phyloP scores from a whole-genome alignment of 306 rosid species.

The Pterocarpus santalinus region DNA sequence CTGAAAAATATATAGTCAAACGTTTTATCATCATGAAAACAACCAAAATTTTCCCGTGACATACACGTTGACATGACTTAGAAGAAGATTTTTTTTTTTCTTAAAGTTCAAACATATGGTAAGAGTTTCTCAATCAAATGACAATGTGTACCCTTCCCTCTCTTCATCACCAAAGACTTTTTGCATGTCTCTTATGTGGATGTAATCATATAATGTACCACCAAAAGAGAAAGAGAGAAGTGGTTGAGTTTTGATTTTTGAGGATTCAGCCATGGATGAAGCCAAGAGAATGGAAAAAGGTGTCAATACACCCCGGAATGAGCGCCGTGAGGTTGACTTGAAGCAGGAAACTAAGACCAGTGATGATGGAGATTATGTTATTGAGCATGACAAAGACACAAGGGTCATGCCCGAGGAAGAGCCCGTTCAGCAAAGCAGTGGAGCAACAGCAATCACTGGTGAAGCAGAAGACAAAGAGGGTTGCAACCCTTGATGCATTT shows the following conservation, averaged over 20 bases:
- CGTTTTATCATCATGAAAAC: too few relatives aligned
- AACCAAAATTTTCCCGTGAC: background rate
- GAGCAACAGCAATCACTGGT: constrained; percentile 26
- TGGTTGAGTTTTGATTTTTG: background rate
- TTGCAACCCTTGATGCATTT: constrained; percentile 81
- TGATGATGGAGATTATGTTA: constrained; percentile 41
- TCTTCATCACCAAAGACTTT: constrained; percentile 19
- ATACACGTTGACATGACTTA: background rate
- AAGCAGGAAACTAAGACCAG: constrained; percentile 12
- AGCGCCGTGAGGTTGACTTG: background rate
- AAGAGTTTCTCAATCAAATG: background rate
- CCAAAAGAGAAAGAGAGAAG: background rate
- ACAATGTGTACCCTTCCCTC: constrained; percentile 38
- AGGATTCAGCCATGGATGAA: constrained; percentile 52
- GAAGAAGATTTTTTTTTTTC: background rate
- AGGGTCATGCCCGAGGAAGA: background rate
- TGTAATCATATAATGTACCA: background rate
- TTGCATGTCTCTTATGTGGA: constrained; percentile 6
- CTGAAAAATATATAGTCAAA: too few relatives aligned
- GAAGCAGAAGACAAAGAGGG: constrained; percentile 62
- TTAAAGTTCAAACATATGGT: too few relatives aligned
- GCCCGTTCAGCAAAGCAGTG: background rate
- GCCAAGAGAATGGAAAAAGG: constrained; percentile 71
- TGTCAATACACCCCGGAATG: background rate
- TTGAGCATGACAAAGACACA: constrained; percentile 34